Base-by-base conservation (phyloP, 2,329 filamentous ascomycete species). In the Plenodomus lindquistii region DNA sequence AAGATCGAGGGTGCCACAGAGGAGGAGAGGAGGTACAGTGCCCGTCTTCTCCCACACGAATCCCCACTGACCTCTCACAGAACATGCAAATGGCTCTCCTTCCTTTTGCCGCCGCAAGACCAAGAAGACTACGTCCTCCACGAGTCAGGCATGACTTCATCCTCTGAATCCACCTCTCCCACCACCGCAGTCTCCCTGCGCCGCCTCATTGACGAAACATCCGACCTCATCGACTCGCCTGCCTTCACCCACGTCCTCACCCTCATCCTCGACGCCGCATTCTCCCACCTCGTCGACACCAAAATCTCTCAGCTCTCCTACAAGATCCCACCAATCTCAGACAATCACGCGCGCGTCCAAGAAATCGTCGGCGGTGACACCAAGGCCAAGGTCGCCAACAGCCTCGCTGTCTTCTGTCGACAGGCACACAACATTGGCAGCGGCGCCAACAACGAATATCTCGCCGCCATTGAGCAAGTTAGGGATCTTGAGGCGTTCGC, bases 181-280 rank as follows among this genome's bases (percentile, higher is more conserved):
- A 52, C 67, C 64, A 44, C 74, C 70, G 71, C 77, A 22, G 70
- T 79, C 6, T 83, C 85, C 1, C 83, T 99, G 46, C 85, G 93
- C 46, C 87, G 89, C 48, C 82, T 99, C 17, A 83, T 99, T 1
- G 93, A 99, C 69, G 94, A 99, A 77, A 97, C 94, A 2, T 89
- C 93, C 34, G 94, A 99, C 69, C 82, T 99, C 19, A 87, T 97
- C 66, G 94, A 99, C 67, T 97, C 94, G 1, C 94, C 94, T 0
- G 84, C 89, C 29, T 97, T 97, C 73, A 83, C 86, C 0, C 87
- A 91, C 64, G 91, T 99, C 29, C 81, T 97, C 37, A 90, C 88
- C 2, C 85, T 89, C 48, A 82, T 97, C 46, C 87, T 97, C 50
- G 92, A 97, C 70, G 83, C 91, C 38, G 88, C 87, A 45, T 99